Evolutionary conservation across 2,329 filamentous ascomycete genomes (phyloP), one percentile per base, ranked within the genome.

Genomic region (Corniculantispora saksenae): DNA sequence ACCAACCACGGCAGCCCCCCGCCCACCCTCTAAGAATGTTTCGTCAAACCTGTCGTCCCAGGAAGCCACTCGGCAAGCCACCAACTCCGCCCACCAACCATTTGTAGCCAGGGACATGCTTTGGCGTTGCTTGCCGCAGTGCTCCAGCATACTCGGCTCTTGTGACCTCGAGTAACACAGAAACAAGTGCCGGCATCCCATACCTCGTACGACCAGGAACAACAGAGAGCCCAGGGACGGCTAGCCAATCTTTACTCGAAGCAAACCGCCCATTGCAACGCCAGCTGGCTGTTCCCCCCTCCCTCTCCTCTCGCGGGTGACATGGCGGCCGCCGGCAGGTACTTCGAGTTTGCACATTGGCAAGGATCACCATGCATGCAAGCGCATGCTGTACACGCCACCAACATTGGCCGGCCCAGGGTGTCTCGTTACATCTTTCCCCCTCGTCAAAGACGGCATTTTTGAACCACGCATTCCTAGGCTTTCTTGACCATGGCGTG

Each of bases 121-220:
- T 38, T 55, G 27, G 51, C 51, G 27, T 55, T 38, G 51, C 54
- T 43, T 56, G 54, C 54, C 54, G 55, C 55, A 47, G 27, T 3
- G 29, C 38, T 32, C 3, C 38, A 27, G 23, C 43, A 13, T 9
- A 47, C 40, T 58, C 40, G 25, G 55, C 55, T 58, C 38, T 29
- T 29, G 56, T 45, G 19, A 13, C 17, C 57, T 40, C 47, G n/a
- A 38, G 57, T 51, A 25, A 40, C 45, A 51, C 32, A 51, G 29
- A 21, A 29, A 38, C 32, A 61, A 51, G 57, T 61, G 57, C 57
- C 57, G 57, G 23, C 51, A 54, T 54, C 27, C 25, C 27, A 32
- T 21, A n/a, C 12, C 17, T 19, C 25, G 40, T 21, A 57, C 21
- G 32, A 57, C 19, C 8, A 57, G 35, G 29, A 32, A 25, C 19